These are phyloP conservation scores for Fusarium praegraminearum DNA, from an alignment of 2,329 filamentous ascomycete genomes.

Conservation along the genomic window DNA sequence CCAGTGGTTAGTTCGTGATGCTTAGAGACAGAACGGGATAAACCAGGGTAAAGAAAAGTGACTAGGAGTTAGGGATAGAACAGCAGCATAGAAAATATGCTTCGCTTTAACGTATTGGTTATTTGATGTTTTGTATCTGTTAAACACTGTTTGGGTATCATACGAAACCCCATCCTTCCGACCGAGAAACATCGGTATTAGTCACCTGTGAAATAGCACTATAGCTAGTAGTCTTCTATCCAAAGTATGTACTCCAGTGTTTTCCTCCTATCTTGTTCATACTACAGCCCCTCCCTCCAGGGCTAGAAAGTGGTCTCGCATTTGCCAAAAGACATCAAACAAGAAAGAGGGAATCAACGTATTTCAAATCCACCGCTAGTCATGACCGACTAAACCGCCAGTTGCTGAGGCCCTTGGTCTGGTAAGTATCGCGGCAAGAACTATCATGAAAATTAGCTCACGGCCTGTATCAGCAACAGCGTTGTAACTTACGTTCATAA, in stretches of 20 bases:
- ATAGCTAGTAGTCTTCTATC: constrained; percentile 23
- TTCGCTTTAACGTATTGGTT: constrained; percentile 24
- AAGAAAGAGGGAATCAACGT: constrained; percentile 45
- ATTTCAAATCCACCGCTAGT: constrained; percentile 24
- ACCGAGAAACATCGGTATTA: constrained; percentile 14
- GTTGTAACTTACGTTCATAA: constrained; percentile 86
- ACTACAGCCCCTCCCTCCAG: constrained; percentile 30
- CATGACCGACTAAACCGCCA: constrained; percentile 60
- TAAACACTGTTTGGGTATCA: constrained; percentile 42
- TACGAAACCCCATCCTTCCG: constrained; percentile 32
- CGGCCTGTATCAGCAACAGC: too few relatives aligned
- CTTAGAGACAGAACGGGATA: constrained; percentile 22
- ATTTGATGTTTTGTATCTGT: constrained; percentile 37
- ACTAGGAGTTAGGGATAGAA: constrained; percentile 44
- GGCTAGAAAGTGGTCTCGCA: constrained; percentile 26
- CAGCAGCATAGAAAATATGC: constrained; percentile 37
- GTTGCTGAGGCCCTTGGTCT: constrained; percentile 66
- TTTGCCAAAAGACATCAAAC: constrained; percentile 32
- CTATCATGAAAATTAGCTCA: constrained; percentile 50
- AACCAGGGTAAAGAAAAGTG: constrained; percentile 22
- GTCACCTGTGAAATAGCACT: constrained; percentile 27
- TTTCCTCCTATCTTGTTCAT: constrained; percentile 11
- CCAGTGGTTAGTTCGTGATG: constrained; percentile 55
- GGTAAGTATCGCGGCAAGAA: constrained; percentile 71
- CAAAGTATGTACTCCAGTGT: constrained; percentile 14